Conservation (phyloP, 768 basidiomycete genomes). For the Suillus occidentalis region DNA sequence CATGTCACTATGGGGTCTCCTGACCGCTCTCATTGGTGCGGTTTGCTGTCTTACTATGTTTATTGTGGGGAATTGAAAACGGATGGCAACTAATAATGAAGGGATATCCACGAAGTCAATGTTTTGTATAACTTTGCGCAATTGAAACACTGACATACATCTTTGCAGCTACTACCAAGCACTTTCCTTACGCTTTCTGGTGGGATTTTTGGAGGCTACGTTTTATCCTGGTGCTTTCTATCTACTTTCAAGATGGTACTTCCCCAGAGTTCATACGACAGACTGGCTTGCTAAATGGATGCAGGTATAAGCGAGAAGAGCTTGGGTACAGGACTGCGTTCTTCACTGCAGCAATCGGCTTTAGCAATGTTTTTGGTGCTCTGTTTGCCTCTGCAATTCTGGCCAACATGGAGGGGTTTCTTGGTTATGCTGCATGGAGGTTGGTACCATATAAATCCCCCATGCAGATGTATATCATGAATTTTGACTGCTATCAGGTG, state of each 20-base stretch:
- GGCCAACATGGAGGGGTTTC: conserved; percentile 59
- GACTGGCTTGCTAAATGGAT: background rate
- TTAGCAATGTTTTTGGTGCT: conserved; percentile 77
- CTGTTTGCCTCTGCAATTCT: conserved; percentile 74
- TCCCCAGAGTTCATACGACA: background rate
- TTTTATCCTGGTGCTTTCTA: conserved; percentile 68
- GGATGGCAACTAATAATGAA: conserved; percentile 6
- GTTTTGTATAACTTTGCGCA: background rate
- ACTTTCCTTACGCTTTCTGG: conserved; percentile 66
- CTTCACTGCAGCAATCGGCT: conserved; percentile 66
- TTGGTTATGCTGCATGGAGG: conserved; percentile 71
- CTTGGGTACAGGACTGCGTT: conserved; percentile 63
- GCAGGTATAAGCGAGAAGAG: conserved; percentile 67
- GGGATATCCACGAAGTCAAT: conserved; percentile 36
- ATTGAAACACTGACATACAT: conserved; percentile 1
- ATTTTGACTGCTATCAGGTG: conserved; percentile 41
- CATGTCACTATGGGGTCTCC: conserved; percentile 69
- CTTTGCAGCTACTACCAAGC: conserved; percentile 52
- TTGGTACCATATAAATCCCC: conserved; percentile 25
- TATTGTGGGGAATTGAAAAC: background rate
- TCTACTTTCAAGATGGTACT: conserved; percentile 62
- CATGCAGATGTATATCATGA: background rate
- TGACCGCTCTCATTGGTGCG: conserved; percentile 50
- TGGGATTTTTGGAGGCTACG: conserved; percentile 64
- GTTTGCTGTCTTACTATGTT: conserved; percentile 5